Evolutionary conservation across 129 eudicot genomes (phyloP).

Genomic region (Scalesia atractyloides): DNA sequence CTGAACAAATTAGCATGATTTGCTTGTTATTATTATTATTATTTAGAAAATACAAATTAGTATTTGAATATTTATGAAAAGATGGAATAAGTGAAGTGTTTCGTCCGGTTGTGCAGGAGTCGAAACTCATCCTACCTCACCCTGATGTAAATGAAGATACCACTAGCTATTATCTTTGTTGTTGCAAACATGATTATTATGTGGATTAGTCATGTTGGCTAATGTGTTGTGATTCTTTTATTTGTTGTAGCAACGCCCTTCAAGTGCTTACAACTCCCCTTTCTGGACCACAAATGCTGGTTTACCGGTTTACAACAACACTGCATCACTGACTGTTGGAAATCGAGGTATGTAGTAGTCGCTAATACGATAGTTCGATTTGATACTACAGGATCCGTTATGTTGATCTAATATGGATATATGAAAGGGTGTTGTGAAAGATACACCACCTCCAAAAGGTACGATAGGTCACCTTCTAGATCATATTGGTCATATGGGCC

Average conservation of each 20-base stretch:
- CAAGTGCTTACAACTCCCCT: constrained; percentile 72
- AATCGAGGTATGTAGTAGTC: constrained; percentile 47
- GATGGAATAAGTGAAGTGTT: constrained; percentile 17
- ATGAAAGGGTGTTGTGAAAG: neutral
- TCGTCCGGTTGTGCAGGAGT: constrained; percentile 40
- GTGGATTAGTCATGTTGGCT: neutral
- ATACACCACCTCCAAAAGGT: too few species aligned
- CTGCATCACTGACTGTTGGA: constrained; percentile 67
- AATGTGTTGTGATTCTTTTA: neutral
- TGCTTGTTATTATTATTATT: too few species aligned
- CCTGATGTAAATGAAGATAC: constrained; percentile 37
- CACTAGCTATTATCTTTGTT: constrained; percentile 15
- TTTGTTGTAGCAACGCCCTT: constrained; percentile 73
- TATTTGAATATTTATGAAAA: neutral
- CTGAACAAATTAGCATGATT: too few species aligned
- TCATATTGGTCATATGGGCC: too few species aligned
- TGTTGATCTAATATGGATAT: neutral
- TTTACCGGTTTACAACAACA: constrained; percentile 73
- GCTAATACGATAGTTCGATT: neutral
- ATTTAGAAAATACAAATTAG: neutral
- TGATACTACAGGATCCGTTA: neutral
- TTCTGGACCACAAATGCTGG: constrained; percentile 75
- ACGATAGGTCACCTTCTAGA: too few species aligned
- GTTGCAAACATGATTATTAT: constrained; percentile 2
- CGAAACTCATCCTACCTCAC: constrained; percentile 45